Conservation (phyloP, 768 basidiomycete genomes). For the Leccinum subgranulosum region DNA sequence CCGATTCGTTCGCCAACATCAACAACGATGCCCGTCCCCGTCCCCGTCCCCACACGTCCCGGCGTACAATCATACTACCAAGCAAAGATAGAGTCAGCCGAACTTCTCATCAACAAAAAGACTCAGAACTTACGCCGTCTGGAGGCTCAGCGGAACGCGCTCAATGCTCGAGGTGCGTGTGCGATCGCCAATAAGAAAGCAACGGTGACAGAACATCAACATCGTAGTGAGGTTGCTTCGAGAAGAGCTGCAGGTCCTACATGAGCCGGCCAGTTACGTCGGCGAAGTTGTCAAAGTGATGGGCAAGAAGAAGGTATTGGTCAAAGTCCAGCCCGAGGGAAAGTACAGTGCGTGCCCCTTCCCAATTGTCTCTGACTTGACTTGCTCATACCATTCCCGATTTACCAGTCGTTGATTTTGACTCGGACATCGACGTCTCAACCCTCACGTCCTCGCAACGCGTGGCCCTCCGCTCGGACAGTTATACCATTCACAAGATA, state of each 20-base stretch:
- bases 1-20: not conserved
- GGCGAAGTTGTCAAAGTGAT: conserved; percentile 98
- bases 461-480: conserved; percentile 94
- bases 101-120: conserved; percentile 92
- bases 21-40: conserved; percentile 31
- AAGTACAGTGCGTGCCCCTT: conserved; percentile 82
- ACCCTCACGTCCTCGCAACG: conserved; percentile 83
- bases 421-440: conserved; percentile 78
- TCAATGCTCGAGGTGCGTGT: conserved; percentile 85
- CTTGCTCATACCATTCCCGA: not conserved
- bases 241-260: conserved; percentile 89
- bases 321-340: conserved; percentile 98
- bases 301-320: conserved; percentile 98
- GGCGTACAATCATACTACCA: conserved; percentile 91
- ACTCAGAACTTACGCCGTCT: conserved; percentile 94
- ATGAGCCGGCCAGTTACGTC: conserved; percentile 96
- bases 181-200: not conserved
- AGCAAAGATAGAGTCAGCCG: conserved; percentile 92
- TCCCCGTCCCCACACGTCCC: conserved; percentile 27
- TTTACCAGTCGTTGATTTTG: conserved; percentile 84
- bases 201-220: not conserved
- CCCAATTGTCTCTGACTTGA: not conserved
- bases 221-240: conserved; percentile 76
- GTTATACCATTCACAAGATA: conserved; percentile 95
- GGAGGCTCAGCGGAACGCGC: conserved; percentile 95